Percentiles rank a stretch among this genome's conserved stretches.
These are phyloP conservation scores for Moesziomyces sp. DNA, from an alignment of 1,284 basidiomycete genomes.

Conservation along the genomic window DNA sequence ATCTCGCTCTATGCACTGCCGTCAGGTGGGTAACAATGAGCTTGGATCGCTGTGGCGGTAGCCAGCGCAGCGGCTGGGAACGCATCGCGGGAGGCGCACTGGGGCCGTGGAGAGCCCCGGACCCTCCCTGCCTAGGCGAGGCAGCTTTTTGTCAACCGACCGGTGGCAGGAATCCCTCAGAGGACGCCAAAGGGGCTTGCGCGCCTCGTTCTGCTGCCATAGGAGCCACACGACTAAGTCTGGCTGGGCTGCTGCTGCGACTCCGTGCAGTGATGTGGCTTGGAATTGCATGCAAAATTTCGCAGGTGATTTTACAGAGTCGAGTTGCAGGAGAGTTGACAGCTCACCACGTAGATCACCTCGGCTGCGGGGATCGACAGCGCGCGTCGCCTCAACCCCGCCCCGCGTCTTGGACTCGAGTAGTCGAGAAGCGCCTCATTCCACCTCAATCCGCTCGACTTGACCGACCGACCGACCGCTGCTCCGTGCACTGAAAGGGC, in stretches of 20 bases:
- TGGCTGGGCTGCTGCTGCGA: neutral
- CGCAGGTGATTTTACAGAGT: neutral
- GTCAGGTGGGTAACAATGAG: neutral
- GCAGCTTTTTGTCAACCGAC: neutral
- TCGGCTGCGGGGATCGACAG: constrained; percentile 11
- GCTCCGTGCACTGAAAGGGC: no score
- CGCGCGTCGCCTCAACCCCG: neutral
- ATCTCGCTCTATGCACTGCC: neutral
- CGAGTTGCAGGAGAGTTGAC: neutral
- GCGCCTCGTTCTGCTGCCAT: no score
- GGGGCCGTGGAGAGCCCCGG: neutral
- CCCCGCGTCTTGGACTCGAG: neutral
- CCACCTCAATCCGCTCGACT: no score
- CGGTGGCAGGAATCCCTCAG: no score
- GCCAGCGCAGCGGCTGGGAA: no score
- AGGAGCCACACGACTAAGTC: no score
- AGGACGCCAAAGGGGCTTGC: no score
- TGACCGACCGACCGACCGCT: no score
- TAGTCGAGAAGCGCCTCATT: no score
- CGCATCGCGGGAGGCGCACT: no score
- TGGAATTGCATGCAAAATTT: neutral
- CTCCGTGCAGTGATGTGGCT: neutral
- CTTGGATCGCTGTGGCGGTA: neutral
- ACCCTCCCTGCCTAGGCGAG: neutral
- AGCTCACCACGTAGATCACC: constrained; percentile 14